Evolutionary conservation across 768 basidiomycete genomes (phyloP), one percentile per base, ranked within the genome.

Genomic region (Lactifluus pinguis): DNA sequence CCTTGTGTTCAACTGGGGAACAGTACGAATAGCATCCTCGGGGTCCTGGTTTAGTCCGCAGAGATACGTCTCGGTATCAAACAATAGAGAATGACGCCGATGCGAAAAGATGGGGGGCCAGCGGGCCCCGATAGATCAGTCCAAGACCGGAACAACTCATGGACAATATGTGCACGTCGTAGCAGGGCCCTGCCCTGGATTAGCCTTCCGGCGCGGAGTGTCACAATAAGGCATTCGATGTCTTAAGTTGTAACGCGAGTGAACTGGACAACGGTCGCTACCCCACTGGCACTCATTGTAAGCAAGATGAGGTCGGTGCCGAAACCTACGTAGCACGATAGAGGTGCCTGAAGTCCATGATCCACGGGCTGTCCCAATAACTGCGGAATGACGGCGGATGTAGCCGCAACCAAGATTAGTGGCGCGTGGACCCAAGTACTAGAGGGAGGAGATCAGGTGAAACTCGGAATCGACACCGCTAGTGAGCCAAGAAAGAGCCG

Each of bases 281-380:
- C 19, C n/a, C n/a, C n/a, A n/a, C n/a, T n/a, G n/a, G n/a, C 49
- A 19, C 17, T 47, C 45, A 21, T 45, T 4, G 21, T 25, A 5
- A n/a, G 19, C 15, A 34, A 29, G 13, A 30, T 49, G 50, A 29
- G 21, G 51, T 39, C 51, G 57, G 52, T 53, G 21, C 56, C 61
- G 56, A 41, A 52, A 38, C 44, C 14, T 13, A 44, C 6, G 48
- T 49, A 53, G 44, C 45, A 29, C 51, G 38, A 36, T 41, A n/a
- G 34, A 48, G 38, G 45, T 49, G 44, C 44, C 47, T 57, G 56
- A 53, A 58, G 61, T 58, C 56, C 57, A 58, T 51, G 52, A 58
- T 62, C 51, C 57, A 58, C 61, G 61, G 61, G 49, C 41, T 34
- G 7, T 39, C 9, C 52, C 51, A 54, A 42, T 39, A 25, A 42